Percentiles rank a stretch among this genome's conserved stretches.
These are phyloP conservation scores for Paragyromitra xinjiangensis DNA, from an alignment of 495 filamentous ascomycete species.

Conservation along the genomic window DNA sequence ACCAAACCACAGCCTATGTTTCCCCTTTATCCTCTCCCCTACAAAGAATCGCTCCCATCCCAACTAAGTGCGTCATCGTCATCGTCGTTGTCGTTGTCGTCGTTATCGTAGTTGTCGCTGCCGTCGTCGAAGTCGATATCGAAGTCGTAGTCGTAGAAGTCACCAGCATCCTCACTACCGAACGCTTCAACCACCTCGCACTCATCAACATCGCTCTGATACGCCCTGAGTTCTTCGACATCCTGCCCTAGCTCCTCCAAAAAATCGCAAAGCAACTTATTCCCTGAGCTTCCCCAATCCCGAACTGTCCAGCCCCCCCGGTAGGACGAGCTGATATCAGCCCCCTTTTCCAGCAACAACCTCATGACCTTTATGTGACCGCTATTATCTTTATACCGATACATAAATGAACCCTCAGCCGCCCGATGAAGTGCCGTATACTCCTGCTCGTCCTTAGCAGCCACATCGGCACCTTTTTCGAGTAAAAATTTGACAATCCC, in stretches of 20 bases:
- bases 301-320: not conserved
- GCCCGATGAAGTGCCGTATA: slow-evolving; percentile 22
- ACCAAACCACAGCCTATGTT: not conserved
- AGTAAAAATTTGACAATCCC: slow-evolving; percentile 15
- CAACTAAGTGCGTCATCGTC: not conserved
- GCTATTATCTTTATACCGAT: not conserved
- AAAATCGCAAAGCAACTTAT: slow-evolving; percentile 6
- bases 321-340: not conserved
- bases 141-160: not conserved
- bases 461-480: slow-evolving; percentile 6
- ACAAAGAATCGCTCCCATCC: not conserved
- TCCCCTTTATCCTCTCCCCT: not conserved
- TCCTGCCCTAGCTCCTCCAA: slow-evolving; percentile 28
- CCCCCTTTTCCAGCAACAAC: slow-evolving; percentile 10
- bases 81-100: not conserved
- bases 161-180: not conserved
- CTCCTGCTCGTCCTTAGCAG: not conserved
- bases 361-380: slow-evolving; percentile 9
- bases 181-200: not conserved
- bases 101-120: not conserved
- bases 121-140: not conserved
- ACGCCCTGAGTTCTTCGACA: slow-evolving; percentile 19
- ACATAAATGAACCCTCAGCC: slow-evolving; percentile 6
- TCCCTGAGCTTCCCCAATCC: slow-evolving; percentile 19
- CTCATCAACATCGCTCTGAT: not conserved